Conservation (phyloP, 176 grass and related monocot genomes). For the Musa itinerans region DNA sequence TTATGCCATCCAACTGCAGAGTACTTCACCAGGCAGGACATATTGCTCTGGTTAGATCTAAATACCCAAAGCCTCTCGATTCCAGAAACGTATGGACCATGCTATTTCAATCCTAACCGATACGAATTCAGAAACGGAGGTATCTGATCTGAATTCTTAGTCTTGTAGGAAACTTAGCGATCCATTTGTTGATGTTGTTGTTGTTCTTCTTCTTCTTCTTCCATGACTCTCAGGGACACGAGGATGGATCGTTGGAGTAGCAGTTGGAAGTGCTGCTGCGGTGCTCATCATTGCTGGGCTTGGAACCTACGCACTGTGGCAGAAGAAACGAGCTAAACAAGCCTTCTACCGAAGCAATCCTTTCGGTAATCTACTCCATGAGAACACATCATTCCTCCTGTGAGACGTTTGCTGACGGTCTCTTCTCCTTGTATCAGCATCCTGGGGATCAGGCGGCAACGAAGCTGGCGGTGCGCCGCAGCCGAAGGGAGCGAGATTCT, state of each 20-base stretch:
- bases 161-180: no score
- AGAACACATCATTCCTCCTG: background rate
- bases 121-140: slow-evolving; percentile 24
- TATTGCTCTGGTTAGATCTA: slow-evolving; percentile 30
- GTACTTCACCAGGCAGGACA: slow-evolving; percentile 32
- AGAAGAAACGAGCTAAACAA: slow-evolving; percentile 49
- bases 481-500: slow-evolving; percentile 66
- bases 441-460: slow-evolving; percentile 48
- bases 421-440: slow-evolving; percentile 29
- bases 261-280: slow-evolving; percentile 29
- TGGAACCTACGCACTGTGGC: slow-evolving; percentile 47
- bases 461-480: slow-evolving; percentile 55
- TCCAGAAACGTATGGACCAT: slow-evolving; percentile 31
- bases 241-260: slow-evolving; percentile 36
- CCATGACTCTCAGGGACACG: background rate
- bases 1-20: slow-evolving; percentile 29
- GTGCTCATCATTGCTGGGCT: slow-evolving; percentile 22
- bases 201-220: no score
- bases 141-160: slow-evolving; percentile 5
- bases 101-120: slow-evolving; percentile 28
- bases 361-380: slow-evolving; percentile 39
- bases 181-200: no score
- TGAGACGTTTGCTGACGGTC: no score
- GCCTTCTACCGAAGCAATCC: slow-evolving; percentile 59
- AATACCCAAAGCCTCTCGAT: slow-evolving; percentile 32